Evolutionary conservation across 495 filamentous ascomycete genomes (phyloP).

Genomic region (Astrocystis sublimbata): DNA sequence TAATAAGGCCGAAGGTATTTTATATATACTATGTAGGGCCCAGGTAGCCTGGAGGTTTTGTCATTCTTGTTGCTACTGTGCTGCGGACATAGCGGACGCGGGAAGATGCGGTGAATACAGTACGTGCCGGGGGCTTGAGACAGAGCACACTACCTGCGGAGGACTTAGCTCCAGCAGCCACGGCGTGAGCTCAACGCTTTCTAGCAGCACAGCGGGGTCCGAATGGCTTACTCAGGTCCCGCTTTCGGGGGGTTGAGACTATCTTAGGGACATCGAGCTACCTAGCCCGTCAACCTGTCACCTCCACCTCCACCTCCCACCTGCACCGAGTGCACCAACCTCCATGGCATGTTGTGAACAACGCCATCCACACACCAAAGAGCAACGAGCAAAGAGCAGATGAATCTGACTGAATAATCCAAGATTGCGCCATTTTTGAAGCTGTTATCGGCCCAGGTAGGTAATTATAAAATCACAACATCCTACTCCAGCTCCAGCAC

Average conservation of each 20-base stretch:
- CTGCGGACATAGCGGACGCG: background rate
- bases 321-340: no score
- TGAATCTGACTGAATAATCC: no score
- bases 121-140: background rate
- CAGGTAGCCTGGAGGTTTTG: background rate
- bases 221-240: conserved; percentile 17
- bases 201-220: conserved; percentile 10
- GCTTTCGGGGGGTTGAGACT: background rate
- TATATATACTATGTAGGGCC: no score
- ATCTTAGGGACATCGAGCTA: background rate
- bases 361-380: no score
- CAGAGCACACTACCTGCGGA: background rate
- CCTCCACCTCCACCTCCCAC: no score
- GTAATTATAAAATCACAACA: no score
- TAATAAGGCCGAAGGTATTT: background rate
- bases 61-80: conserved; percentile 6
- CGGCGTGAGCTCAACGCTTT: background rate
- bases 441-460: no score
- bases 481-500: no score
- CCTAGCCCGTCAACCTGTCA: background rate
- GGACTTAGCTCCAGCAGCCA: background rate
- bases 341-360: no score
- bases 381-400: no score
- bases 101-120: conserved; percentile 4
- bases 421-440: no score